Evolutionary conservation across 306 rosid genomes (phyloP).

Genomic region (Cicer pinnatifidum): DNA sequence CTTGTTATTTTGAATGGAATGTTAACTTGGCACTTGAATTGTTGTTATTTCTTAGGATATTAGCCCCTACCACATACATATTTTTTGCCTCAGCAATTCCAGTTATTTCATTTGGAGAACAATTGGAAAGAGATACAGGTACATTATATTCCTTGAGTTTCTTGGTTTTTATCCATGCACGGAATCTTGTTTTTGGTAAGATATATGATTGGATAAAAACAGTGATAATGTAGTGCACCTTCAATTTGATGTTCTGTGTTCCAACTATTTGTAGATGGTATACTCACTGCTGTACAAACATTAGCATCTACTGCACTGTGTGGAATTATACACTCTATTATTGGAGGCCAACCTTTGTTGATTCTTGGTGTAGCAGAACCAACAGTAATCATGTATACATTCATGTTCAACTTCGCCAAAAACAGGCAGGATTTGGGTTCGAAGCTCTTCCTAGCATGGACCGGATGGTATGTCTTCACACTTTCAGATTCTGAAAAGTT

Average conservation of each 20-base stretch:
- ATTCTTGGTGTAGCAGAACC: slow-evolving; percentile 92
- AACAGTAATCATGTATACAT: slow-evolving; percentile 81
- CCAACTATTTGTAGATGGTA: slow-evolving; percentile 61
- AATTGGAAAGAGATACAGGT: slow-evolving; percentile 78
- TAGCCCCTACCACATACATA: slow-evolving; percentile 81
- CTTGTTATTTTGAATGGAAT: slow-evolving; percentile 22
- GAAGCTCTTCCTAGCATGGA: slow-evolving; percentile 79
- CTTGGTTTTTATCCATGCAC: not conserved
- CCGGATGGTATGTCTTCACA: slow-evolving; percentile 64
- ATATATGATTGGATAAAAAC: slow-evolving; percentile 1
- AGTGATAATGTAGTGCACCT: slow-evolving; percentile 1
- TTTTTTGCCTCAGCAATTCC: slow-evolving; percentile 87
- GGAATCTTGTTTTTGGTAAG: slow-evolving; percentile 3
- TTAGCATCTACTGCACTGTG: slow-evolving; percentile 81
- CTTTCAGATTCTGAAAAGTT: slow-evolving; percentile 29
- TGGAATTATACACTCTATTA: slow-evolving; percentile 79
- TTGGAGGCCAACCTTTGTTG: slow-evolving; percentile 84
- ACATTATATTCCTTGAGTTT: not conserved
- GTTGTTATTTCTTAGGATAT: slow-evolving; percentile 55
- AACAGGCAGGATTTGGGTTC: slow-evolving; percentile 77
- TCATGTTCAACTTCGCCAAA: slow-evolving; percentile 83
- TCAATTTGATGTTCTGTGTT: slow-evolving; percentile 37
- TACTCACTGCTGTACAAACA: slow-evolving; percentile 83
- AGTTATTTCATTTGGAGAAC: slow-evolving; percentile 83
- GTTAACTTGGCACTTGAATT: slow-evolving; percentile 34